Conservation (phyloP, 2,329 filamentous ascomycete species). For the Ophiostoma piceae region DNA sequence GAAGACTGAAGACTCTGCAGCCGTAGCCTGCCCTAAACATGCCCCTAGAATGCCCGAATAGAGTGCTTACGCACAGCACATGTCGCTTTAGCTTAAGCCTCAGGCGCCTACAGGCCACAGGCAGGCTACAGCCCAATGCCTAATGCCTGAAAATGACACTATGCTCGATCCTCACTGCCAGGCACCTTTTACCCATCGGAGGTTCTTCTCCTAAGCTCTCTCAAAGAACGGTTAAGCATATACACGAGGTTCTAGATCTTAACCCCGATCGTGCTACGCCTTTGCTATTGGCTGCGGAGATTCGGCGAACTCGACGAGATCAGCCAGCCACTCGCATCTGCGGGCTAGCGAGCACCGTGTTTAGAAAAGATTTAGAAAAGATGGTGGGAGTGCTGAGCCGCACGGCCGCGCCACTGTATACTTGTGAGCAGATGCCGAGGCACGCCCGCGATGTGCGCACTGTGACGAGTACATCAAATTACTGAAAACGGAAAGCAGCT, state of each 20-base stretch:
- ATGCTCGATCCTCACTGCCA: not conserved
- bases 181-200: not conserved
- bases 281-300: too few relatives aligned
- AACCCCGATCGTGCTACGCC: not conserved
- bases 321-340: not conserved
- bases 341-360: not conserved
- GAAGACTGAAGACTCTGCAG: too few relatives aligned
- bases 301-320: not conserved
- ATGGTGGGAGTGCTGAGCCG: too few relatives aligned
- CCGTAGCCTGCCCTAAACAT: too few relatives aligned
- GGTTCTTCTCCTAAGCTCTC: not conserved
- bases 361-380: too few relatives aligned
- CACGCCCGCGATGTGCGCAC: not conserved
- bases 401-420: not conserved
- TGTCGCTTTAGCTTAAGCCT: too few relatives aligned
- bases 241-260: slow-evolving; percentile 1
- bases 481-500: not conserved
- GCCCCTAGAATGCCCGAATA: too few relatives aligned
- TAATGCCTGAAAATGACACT: not conserved
- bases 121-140: too few relatives aligned
- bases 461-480: not conserved
- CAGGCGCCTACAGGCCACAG: too few relatives aligned
- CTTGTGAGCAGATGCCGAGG: not conserved
- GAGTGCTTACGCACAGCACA: too few relatives aligned
- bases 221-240: not conserved